phyloP scores from a whole-genome alignment of 495 filamentous ascomycete species.

The Penicillium mononematosum region DNA sequence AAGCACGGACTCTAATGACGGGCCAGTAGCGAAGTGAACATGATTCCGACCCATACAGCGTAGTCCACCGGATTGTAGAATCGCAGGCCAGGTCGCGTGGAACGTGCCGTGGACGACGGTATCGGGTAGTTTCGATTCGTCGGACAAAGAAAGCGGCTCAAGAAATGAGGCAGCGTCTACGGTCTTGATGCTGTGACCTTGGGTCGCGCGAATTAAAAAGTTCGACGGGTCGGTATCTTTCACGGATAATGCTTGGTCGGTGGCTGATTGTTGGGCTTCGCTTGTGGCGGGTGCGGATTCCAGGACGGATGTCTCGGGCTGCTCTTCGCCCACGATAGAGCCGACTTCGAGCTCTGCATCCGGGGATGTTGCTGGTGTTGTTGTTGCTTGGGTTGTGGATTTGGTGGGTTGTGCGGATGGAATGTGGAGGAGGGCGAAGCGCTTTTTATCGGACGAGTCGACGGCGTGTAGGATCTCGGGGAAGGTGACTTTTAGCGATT shows the following conservation, averaged over 20 bases:
- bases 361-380: conserved; percentile 13
- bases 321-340: conserved; percentile 5
- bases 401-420: conserved; percentile 30
- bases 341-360: conserved; percentile 18
- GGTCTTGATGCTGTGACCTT: conserved; percentile 70
- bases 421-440: conserved; percentile 64
- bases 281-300: conserved; percentile 19
- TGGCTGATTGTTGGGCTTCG: conserved; percentile 29
- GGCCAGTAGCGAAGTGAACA: conserved; percentile 77
- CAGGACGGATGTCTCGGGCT: conserved; percentile 13
- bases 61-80: conserved; percentile 70
- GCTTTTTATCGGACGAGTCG: conserved; percentile 79
- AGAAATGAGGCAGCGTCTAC: conserved; percentile 69
- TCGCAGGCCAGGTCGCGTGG: conserved; percentile 68
- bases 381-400: conserved; percentile 17
- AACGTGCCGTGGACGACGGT: conserved; percentile 86
- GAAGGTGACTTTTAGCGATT: conserved; percentile 67
- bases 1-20: conserved; percentile 47
- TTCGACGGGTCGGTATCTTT: conserved; percentile 53
- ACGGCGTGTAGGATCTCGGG: conserved; percentile 72
- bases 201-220: conserved; percentile 90
- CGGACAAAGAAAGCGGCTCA: conserved; percentile 55
- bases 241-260: conserved; percentile 31
- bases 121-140: conserved; percentile 52
- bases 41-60: conserved; percentile 79